Evolutionary conservation across 345 rosid genomes (phyloP).

Genomic region (Camelina laxa): DNA sequence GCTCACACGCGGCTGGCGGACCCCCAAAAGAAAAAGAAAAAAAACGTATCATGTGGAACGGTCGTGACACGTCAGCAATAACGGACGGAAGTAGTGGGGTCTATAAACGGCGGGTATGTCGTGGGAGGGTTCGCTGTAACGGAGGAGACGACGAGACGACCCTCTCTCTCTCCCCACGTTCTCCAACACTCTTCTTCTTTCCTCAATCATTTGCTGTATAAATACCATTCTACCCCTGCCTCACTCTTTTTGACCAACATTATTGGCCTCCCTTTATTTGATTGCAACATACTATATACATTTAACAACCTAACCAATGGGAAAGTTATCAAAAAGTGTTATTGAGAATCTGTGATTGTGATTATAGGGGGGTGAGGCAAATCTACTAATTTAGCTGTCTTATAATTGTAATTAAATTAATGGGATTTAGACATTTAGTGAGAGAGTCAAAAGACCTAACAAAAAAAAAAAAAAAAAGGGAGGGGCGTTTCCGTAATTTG

Average conservation of each 20-base stretch:
- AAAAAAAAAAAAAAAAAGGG: not conserved
- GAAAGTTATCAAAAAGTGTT: not conserved
- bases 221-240: slow-evolving; percentile 47
- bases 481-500: slow-evolving; percentile 35
- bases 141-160: slow-evolving; percentile 1
- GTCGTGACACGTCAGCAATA: slow-evolving; percentile 55
- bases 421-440: not conserved
- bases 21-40: not conserved
- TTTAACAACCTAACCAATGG: not conserved
- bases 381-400: slow-evolving; percentile 31
- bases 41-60: slow-evolving; percentile 66
- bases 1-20: slow-evolving; percentile 62
- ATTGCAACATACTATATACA: slow-evolving; percentile 5
- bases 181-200: slow-evolving; percentile 46
- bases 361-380: not conserved
- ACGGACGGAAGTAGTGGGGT: slow-evolving; percentile 41
- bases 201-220: slow-evolving; percentile 53
- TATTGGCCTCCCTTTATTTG: not conserved
- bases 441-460: slow-evolving; percentile 33
- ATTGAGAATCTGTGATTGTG: slow-evolving; percentile 3
- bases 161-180: slow-evolving; percentile 53
- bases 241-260: not conserved
- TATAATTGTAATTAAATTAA: slow-evolving; percentile 5
- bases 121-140: slow-evolving; percentile 47
- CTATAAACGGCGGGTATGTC: slow-evolving; percentile 38